A percentile compares a stretch with the other conserved stretches of the same genome.
Evolutionary conservation across 2,329 filamentous ascomycete species (phyloP).

Genomic region (Chaetomiaceae sp.): DNA sequence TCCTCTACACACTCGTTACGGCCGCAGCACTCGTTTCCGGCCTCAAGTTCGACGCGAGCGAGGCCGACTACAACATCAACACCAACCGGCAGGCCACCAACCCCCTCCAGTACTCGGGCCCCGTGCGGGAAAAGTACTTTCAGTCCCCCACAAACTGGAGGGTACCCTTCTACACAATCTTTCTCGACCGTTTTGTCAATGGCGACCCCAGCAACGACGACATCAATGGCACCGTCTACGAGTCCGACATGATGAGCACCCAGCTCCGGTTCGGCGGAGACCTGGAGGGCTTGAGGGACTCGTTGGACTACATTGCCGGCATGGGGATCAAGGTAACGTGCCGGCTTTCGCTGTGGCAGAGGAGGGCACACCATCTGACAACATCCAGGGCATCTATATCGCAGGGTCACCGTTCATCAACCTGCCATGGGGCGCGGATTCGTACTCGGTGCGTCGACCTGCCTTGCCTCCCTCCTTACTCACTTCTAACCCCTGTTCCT

Average conservation of each 20-base stretch:
- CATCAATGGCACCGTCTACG: constrained; percentile 55
- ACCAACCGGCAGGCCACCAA: constrained; percentile 51
- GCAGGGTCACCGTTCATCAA: constrained; percentile 63
- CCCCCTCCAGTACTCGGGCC: constrained; percentile 55
- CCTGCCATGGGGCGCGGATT: constrained; percentile 58
- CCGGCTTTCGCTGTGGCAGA: too few relatives aligned
- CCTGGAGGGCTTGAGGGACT: constrained; percentile 52
- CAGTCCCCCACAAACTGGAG: constrained; percentile 59
- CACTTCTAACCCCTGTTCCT: constrained; percentile 28
- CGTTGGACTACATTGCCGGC: constrained; percentile 60
- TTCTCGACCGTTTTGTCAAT: constrained; percentile 61
- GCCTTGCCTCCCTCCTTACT: not conserved
- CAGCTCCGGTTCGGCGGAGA: constrained; percentile 63
- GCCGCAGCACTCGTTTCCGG: constrained; percentile 29
- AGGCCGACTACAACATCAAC: constrained; percentile 56
- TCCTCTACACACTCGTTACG: constrained; percentile 26
- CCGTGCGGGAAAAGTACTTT: constrained; percentile 46
- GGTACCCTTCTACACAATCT: constrained; percentile 62
- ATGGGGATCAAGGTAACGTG: constrained; percentile 51
- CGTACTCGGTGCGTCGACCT: constrained; percentile 40
- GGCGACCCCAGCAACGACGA: constrained; percentile 62
- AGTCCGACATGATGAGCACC: constrained; percentile 56
- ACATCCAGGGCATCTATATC: constrained; percentile 33
- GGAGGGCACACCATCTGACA: not conserved
- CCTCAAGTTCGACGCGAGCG: constrained; percentile 28